Evolutionary conservation across 257 asterid genomes (phyloP).

Genomic region (Marsdenia floribunda): DNA sequence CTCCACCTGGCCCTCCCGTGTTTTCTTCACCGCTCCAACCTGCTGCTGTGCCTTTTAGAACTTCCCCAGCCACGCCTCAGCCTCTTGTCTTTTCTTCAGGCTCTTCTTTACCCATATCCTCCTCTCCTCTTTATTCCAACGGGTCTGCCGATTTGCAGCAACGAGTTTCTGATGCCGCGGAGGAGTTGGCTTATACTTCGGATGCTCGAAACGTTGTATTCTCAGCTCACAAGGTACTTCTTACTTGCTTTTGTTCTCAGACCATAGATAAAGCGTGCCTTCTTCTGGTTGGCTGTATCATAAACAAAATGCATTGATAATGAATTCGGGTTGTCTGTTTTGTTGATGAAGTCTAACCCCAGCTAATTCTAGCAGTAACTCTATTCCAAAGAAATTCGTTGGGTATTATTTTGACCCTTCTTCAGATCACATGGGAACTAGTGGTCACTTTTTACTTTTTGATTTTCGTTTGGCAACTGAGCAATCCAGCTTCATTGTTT

Average conservation of each 20-base stretch:
- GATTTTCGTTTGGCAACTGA: background rate
- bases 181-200: slow-evolving; percentile 41
- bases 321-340: background rate
- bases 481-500: background rate
- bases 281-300: background rate
- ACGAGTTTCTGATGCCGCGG: slow-evolving; percentile 47
- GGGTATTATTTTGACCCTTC: background rate
- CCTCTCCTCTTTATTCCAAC: slow-evolving; percentile 59
- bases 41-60: slow-evolving; percentile 91
- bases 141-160: slow-evolving; percentile 61
- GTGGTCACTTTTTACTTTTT: background rate
- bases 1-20: slow-evolving; percentile 98
- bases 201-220: slow-evolving; percentile 72
- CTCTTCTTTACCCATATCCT: slow-evolving; percentile 76
- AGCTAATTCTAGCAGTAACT: background rate
- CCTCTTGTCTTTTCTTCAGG: slow-evolving; percentile 71
- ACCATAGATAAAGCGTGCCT: background rate
- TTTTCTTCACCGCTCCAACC: slow-evolving; percentile 94
- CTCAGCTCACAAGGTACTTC: slow-evolving; percentile 83
- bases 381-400: background rate
- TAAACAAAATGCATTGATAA: background rate
- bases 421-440: background rate
- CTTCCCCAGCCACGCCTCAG: slow-evolving; percentile 96
- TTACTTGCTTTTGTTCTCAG: background rate
- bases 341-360: background rate